phyloP scores from a whole-genome alignment of 164 flowering plant genomes.

The Malania oleifera region DNA sequence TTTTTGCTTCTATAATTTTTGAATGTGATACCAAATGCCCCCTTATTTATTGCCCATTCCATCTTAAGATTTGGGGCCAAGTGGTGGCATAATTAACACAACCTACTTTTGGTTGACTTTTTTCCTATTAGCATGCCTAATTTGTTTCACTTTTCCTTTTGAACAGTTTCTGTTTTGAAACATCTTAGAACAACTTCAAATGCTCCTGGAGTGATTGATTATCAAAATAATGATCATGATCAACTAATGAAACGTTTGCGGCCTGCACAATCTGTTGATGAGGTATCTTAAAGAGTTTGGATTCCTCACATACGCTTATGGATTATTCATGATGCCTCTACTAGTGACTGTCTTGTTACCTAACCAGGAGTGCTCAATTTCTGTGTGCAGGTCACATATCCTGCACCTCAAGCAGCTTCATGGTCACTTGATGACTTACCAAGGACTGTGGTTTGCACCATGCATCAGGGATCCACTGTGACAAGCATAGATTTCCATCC shows the following conservation, averaged over 20 bases:
- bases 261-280: conserved; percentile 69
- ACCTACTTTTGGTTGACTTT: neutral
- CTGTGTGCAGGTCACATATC: conserved; percentile 59
- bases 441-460: conserved; percentile 52
- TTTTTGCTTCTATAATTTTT: too few species aligned
- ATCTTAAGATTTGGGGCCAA: neutral
- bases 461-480: conserved; percentile 73
- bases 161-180: conserved; percentile 53
- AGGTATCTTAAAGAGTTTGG: conserved; percentile 34
- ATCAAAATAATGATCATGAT: conserved; percentile 77
- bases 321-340: neutral
- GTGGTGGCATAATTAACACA: too few species aligned
- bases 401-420: conserved; percentile 50
- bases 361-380: neutral
- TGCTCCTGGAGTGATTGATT: conserved; percentile 66
- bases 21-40: too few species aligned
- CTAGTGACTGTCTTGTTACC: neutral
- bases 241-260: conserved; percentile 80
- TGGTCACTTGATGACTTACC: conserved; percentile 83
- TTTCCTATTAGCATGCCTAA: neutral
- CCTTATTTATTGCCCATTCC: too few species aligned
- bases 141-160: conserved; percentile 3
- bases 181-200: conserved; percentile 81
- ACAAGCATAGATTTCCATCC: conserved; percentile 97
- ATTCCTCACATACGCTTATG: neutral